Conservation (phyloP, 148 eudicot species). For the Cornus kousa region DNA sequence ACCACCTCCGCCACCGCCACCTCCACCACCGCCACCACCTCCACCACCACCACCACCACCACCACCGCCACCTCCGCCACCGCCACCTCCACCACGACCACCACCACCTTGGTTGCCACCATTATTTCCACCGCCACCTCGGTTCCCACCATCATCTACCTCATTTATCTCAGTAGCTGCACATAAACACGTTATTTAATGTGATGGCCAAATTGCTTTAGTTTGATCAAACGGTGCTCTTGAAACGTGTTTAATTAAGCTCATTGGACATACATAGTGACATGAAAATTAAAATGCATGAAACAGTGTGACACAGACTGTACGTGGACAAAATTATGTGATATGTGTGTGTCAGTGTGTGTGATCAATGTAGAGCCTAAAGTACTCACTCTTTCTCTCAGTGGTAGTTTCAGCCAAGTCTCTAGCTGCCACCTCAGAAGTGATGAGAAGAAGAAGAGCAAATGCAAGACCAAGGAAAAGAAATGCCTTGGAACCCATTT, state of each 20-base stretch:
- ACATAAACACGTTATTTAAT: neutral
- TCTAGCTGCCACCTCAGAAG: conserved; percentile 27
- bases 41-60: no score
- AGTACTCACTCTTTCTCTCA: neutral
- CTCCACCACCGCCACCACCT: no score
- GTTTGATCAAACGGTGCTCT: no score
- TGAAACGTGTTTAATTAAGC: no score
- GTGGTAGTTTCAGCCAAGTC: conserved; percentile 1
- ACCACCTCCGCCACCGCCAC: no score
- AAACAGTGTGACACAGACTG: no score
- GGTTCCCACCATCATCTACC: neutral
- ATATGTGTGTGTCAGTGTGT: neutral
- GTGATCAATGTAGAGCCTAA: neutral
- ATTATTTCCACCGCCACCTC: no score
- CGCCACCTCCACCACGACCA: no score
- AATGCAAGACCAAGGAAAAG: conserved; percentile 20
- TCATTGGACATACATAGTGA: no score
- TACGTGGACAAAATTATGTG: neutral
- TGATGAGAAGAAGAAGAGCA: conserved; percentile 17
- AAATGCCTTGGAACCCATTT: conserved; percentile 26
- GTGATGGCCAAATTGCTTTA: neutral
- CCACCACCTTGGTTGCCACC: no score
- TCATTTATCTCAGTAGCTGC: neutral
- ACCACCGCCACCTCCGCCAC: no score
- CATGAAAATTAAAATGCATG: no score